Evolutionary conservation across 768 basidiomycete species (phyloP), one percentile per base, ranked within the genome.

Genomic region (Goffeauzyma gilvescens): DNA sequence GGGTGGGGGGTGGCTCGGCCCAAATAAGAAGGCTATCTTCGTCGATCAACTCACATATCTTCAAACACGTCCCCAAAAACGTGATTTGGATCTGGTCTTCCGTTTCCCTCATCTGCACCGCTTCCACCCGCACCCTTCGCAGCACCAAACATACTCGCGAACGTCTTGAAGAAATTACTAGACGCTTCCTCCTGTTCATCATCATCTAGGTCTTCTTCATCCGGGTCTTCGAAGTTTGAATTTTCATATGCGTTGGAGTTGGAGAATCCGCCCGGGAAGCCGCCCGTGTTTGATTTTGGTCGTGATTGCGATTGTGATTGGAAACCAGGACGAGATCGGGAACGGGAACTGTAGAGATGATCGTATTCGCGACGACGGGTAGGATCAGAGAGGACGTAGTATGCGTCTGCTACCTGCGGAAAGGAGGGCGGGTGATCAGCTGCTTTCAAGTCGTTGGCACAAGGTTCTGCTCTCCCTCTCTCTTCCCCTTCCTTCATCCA

Each of bases 1-100:
- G n/a, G n/a, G n/a, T n/a, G n/a, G n/a, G n/a, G n/a, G n/a, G n/a
- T n/a, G n/a, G n/a, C n/a, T n/a, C n/a, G n/a, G n/a, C n/a, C n/a
- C n/a, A n/a, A n/a, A n/a, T n/a, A n/a, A n/a, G n/a, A n/a, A n/a
- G n/a, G n/a, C n/a, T n/a, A n/a, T n/a, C n/a, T n/a, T n/a, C n/a
- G n/a, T n/a, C n/a, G n/a, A n/a, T n/a, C n/a, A 10, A 55, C 70
- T 34, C 48, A 82, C 85, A 63, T 63, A 68, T 90, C 86, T 49
- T 89, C 86, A 50, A 90, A 90, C 4, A 81, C 85, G 57, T 89
- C 79, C 2, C 79, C 76, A 58, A 90, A 93, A 6, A 87, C 75
- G 30, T 74, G 69, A 36, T 87, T 75, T 10, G 86, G 73, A 57
- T 87, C 69, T 23, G 85, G 84, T 46, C 75, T 42, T 48, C 18